These are phyloP conservation scores for Gnomoniopsis smithogilvyi DNA, from an alignment of 2,329 filamentous ascomycete species.

Conservation along the genomic window DNA sequence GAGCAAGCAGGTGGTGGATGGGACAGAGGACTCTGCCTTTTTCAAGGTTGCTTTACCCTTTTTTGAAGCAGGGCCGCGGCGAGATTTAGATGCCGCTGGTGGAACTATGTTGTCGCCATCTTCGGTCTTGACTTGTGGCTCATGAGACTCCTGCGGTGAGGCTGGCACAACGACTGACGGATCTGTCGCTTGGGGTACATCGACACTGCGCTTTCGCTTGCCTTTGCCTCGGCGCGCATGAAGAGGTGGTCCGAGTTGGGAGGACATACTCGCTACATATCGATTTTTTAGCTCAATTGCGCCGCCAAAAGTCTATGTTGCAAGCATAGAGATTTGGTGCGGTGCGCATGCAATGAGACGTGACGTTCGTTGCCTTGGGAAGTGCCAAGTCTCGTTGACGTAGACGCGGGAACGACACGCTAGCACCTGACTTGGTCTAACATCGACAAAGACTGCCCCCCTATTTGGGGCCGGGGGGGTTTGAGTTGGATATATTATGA, in stretches of 20 bases:
- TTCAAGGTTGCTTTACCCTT: conserved; percentile 13
- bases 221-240: conserved; percentile 7
- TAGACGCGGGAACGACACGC: conserved; percentile 13
- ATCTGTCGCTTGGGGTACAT: conserved; percentile 14
- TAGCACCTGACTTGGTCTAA: conserved; percentile 4
- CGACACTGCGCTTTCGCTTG: conserved; percentile 14
- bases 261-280: conserved; percentile 10
- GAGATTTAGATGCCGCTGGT: conserved; percentile 8
- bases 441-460: background rate
- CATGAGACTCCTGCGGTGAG: background rate
- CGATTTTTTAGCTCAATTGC: background rate
- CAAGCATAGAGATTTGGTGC: background rate
- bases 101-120: background rate
- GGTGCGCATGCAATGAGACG: conserved; percentile 7
- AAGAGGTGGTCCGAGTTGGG: conserved; percentile 9
- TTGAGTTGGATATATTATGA: conserved; percentile 15
- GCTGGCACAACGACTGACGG: conserved; percentile 1
- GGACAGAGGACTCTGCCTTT: conserved; percentile 14
- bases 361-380: background rate
- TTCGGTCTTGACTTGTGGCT: conserved; percentile 3
- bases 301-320: background rate
- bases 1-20: conserved; percentile 32
- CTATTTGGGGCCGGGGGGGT: background rate
- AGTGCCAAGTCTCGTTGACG: background rate
- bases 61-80: conserved; percentile 15